These are phyloP conservation scores for Rutstroemia sp. DNA, from an alignment of 2,329 filamentous ascomycete genomes.

Conservation along the genomic window DNA sequence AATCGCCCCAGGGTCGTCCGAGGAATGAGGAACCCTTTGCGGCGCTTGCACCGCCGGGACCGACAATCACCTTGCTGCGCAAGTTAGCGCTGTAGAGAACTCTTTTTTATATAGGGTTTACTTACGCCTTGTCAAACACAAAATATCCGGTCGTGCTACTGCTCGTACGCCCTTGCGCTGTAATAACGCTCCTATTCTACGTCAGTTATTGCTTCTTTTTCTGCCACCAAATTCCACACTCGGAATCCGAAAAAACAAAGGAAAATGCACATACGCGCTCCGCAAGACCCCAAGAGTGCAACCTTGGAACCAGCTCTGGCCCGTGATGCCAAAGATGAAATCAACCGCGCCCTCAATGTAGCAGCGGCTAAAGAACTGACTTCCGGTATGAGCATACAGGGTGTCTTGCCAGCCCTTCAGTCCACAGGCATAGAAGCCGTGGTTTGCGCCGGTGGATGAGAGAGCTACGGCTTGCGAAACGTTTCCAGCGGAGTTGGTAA, in stretches of 20 bases:
- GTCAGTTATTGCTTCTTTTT: too few relatives aligned
- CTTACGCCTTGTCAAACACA: slow-evolving; percentile 46
- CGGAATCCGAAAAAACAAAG: too few relatives aligned
- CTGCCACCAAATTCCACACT: too few relatives aligned
- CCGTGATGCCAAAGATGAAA: slow-evolving; percentile 50
- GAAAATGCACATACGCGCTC: too few relatives aligned
- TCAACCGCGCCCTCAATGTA: slow-evolving; percentile 51
- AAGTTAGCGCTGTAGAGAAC: too few relatives aligned
- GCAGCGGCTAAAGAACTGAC: slow-evolving; percentile 47
- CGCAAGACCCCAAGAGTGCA: too few relatives aligned
- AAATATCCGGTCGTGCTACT: slow-evolving; percentile 37
- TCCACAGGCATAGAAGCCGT: slow-evolving; percentile 49
- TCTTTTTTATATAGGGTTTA: slow-evolving; percentile 24
- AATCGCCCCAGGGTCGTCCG: slow-evolving; percentile 44
- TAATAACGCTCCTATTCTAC: slow-evolving; percentile 16
- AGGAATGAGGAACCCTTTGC: slow-evolving; percentile 36
- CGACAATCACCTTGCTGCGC: slow-evolving; percentile 26
- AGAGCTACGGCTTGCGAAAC: too few relatives aligned
- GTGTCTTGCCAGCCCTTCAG: slow-evolving; percentile 52
- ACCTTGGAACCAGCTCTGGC: slow-evolving; percentile 43
- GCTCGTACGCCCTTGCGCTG: slow-evolving; percentile 33
- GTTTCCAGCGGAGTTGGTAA: too few relatives aligned
- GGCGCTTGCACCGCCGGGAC: slow-evolving; percentile 30
- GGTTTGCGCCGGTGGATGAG: slow-evolving; percentile 25
- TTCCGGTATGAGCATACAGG: slow-evolving; percentile 40